A percentile compares a stretch with the other conserved stretches of the same genome.
Evolutionary conservation across 148 eudicot species (phyloP).

Genomic region (Silene conica): DNA sequence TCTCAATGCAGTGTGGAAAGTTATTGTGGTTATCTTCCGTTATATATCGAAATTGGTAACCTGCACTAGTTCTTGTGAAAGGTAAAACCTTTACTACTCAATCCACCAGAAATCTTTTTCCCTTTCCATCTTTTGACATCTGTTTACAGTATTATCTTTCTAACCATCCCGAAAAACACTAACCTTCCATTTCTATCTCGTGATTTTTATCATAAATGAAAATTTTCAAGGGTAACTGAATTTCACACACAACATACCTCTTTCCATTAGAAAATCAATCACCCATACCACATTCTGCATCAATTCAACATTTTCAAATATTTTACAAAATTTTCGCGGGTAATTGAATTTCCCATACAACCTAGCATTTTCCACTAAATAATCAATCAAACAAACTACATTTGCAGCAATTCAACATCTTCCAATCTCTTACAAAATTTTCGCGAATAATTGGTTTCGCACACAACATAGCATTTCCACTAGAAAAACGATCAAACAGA

Average conservation of each 20-base stretch:
- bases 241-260: not conserved
- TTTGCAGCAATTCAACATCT: slow-evolving; percentile 1
- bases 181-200: not conserved
- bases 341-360: not conserved
- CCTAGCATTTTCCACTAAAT: not conserved
- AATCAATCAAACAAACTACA: not conserved
- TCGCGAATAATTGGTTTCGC: slow-evolving; percentile 5
- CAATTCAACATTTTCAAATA: not conserved
- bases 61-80: not conserved
- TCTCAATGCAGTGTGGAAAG: not conserved
- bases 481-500: not conserved
- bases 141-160: not conserved
- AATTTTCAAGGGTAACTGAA: slow-evolving; percentile 16
- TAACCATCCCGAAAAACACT: not conserved
- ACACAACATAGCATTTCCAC: slow-evolving; percentile 3
- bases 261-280: slow-evolving; percentile 6
- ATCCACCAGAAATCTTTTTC: not conserved
- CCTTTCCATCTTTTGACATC: not conserved
- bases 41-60: not conserved
- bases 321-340: slow-evolving; percentile 11
- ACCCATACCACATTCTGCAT: not conserved
- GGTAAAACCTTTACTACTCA: not conserved
- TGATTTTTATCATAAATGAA: not conserved
- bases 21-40: not conserved
- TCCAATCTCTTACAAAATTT: not conserved